Conservation (phyloP, 768 basidiomycete genomes). For the Lactarius deliciosus region DNA sequence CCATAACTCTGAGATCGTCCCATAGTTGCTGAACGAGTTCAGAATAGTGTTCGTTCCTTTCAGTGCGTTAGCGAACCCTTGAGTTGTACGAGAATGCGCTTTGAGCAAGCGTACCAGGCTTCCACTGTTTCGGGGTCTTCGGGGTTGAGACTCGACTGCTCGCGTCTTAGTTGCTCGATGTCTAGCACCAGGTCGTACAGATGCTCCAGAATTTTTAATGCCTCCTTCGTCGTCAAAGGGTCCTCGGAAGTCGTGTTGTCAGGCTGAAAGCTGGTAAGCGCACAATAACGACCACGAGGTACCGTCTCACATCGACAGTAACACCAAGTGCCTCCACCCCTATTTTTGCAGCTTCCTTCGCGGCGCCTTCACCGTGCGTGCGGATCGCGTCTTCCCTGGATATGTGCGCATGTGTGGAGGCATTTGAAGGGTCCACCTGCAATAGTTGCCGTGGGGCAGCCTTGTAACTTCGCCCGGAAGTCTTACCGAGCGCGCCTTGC, state of each 20-base stretch:
- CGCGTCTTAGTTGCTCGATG: constrained; percentile 81
- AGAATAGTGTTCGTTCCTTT: constrained; percentile 59
- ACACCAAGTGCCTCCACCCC: constrained; percentile 70
- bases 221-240: constrained; percentile 76
- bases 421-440: constrained; percentile 68
- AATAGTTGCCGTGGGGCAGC: constrained; percentile 96
- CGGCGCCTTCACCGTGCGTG: constrained; percentile 53
- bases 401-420: constrained; percentile 47
- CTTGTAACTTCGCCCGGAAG: constrained; percentile 89
- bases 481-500: constrained; percentile 93
- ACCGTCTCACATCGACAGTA: constrained; percentile 49
- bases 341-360: constrained; percentile 71
- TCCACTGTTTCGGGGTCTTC: constrained; percentile 47
- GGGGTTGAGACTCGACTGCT: constrained; percentile 68
- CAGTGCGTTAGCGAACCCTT: constrained; percentile 4
- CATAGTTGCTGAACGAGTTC: constrained; percentile 69
- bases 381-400: constrained; percentile 52
- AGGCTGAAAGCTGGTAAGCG: constrained; percentile 41
- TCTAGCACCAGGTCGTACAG: constrained; percentile 83
- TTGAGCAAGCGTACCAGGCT: constrained; percentile 33
- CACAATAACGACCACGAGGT: background rate
- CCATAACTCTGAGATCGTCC: constrained; percentile 80
- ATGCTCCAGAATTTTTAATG: constrained; percentile 74
- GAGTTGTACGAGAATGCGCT: background rate
- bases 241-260: constrained; percentile 63